Base-by-base conservation (phyloP, 805 yeast species). In the Nakazawaea ishiwadae region DNA sequence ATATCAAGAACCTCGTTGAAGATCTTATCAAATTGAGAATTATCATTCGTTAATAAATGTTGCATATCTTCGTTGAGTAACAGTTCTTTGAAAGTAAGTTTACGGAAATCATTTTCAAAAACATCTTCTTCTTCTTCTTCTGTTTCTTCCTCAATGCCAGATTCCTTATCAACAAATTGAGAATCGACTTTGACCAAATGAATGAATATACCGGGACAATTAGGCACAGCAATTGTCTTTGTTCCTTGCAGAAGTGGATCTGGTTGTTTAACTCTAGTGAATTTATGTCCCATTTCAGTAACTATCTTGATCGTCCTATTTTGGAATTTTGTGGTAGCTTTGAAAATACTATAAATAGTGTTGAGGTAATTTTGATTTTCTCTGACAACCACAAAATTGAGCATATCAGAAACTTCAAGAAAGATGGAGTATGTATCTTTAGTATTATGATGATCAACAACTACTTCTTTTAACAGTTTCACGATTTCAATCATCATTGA, bases 371-470 rank as follows among this genome's bases (percentile, higher is more conserved):
- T 18, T 29, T 30, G 31, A 18, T 21, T 11, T 24, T 42, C 39
- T 23, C 27, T 33, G 3, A 42, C 31, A 19, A 11, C 34, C n/a
- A 37, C 11, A 21, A n/a, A 42, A 5, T 28, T 33, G 3, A 27
- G 16, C 12, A 26, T 15, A 20, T 42, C 42, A 12, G 26, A 34
- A 11, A 42, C 24, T 19, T 42, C 45, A 6, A 42, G 15, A n/a
- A 42, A 8, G 9, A 42, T 14, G 5, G 41, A 16, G 17, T 28
- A 42, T n/a, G 16, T 28, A 5, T 16, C 11, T 23, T 28, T 17
- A 8, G 40, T 36, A n/a, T n/a, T 12, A 2, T 16, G 16, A 15
- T 32, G 33, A 6, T 17, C 15, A 5, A 24, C 11, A 2, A 26
- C 6, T 4, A 37, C 29, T 15, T 42, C 45, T n/a, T 37, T 42